Conservation (phyloP, 805 yeast genomes). For the Danielozyma ontarioensis region DNA sequence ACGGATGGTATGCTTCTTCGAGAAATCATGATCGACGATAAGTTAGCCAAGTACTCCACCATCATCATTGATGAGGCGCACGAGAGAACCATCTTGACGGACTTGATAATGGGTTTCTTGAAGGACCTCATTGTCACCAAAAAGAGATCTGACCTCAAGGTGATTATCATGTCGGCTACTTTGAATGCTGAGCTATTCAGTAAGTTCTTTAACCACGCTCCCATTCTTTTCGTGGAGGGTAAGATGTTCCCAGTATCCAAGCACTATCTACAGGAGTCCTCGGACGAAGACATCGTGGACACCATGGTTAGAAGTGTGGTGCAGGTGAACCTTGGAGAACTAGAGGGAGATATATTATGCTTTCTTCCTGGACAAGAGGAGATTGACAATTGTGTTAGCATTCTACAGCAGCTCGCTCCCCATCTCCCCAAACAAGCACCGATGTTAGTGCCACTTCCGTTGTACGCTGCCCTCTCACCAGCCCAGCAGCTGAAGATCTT, state of each 20-base stretch:
- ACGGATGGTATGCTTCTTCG: conserved; percentile 98
- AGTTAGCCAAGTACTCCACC: conserved; percentile 61
- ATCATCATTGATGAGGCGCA: conserved; percentile 95
- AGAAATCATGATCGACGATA: conserved; percentile 75
- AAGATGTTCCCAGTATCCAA: conserved; percentile 80
- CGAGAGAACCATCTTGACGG: conserved; percentile 91
- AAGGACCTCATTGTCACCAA: conserved; percentile 53
- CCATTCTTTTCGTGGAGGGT: conserved; percentile 86
- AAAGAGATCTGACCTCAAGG: conserved; percentile 53
- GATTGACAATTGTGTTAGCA: conserved; percentile 75
- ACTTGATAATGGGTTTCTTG: conserved; percentile 81
- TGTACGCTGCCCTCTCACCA: conserved; percentile 93
- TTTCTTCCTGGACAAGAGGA: conserved; percentile 97
- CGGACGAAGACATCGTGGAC: conserved; percentile 85
- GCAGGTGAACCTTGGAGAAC: conserved; percentile 76
- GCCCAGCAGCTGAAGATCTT: conserved; percentile 79
- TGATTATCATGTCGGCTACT: conserved; percentile 95
- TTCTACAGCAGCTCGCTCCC: conserved; percentile 57
- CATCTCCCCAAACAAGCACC: conserved; percentile 74
- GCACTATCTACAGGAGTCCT: conserved; percentile 55
- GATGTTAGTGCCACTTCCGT: conserved; percentile 66
- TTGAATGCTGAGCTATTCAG: conserved; percentile 87
- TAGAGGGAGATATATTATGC: conserved; percentile 84
- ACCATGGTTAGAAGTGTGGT: conserved; percentile 66
- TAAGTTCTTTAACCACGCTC: conserved; percentile 69